A percentile compares a stretch with the other conserved stretches of the same genome.
Evolutionary conservation across 2,329 filamentous ascomycete genomes (phyloP).

Genomic region (Phialophora verrucosa): DNA sequence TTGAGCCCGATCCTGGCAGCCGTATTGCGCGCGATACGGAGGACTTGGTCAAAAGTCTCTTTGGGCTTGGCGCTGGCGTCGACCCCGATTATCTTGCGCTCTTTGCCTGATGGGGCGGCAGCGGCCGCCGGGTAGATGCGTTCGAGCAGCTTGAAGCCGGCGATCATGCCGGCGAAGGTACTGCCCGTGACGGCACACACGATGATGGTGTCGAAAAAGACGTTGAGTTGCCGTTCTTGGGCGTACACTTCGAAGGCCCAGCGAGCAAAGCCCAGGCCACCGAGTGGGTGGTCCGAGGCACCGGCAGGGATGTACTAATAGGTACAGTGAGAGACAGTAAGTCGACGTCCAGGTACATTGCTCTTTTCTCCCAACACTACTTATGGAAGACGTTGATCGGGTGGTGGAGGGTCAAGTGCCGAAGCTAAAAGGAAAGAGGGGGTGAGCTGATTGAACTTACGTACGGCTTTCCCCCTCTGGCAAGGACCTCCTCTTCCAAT

Average conservation of each 20-base stretch:
- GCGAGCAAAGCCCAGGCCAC: slow-evolving; percentile 71
- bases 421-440: not conserved
- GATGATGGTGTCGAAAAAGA: slow-evolving; percentile 71
- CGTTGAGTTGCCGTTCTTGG: slow-evolving; percentile 65
- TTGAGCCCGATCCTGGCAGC: slow-evolving; percentile 66
- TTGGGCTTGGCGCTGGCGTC: slow-evolving; percentile 66
- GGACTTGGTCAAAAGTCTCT: slow-evolving; percentile 68
- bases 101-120: slow-evolving; percentile 35
- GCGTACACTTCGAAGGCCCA: slow-evolving; percentile 72
- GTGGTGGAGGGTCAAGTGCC: too few relatives aligned
- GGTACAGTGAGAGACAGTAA: too few relatives aligned
- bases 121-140: slow-evolving; percentile 46
- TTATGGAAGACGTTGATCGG: too few relatives aligned
- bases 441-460: not conserved
- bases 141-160: slow-evolving; percentile 71
- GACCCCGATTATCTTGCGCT: slow-evolving; percentile 68
- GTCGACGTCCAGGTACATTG: too few relatives aligned
- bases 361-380: too few relatives aligned
- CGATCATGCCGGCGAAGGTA: slow-evolving; percentile 74
- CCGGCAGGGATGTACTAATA: slow-evolving; percentile 69
- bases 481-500: slow-evolving; percentile 60
- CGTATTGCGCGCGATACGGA: slow-evolving; percentile 69
- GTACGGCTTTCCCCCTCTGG: slow-evolving; percentile 66
- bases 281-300: slow-evolving; percentile 71
- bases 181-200: slow-evolving; percentile 75